Conservation (phyloP, 331 rosid genomes). For the Telfairia occidentalis region DNA sequence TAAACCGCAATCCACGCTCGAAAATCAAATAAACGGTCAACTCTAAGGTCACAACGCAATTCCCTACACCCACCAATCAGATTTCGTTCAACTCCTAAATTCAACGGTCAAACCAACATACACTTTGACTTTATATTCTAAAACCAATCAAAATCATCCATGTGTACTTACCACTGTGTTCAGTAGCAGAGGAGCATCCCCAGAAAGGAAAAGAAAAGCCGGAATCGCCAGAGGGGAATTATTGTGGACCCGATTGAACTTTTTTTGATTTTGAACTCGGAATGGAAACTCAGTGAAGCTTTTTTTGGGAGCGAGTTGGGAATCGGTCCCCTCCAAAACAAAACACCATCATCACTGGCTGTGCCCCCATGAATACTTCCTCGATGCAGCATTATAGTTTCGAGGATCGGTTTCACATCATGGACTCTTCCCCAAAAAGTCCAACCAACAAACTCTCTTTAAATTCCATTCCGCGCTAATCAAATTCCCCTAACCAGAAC, state of each 20-base stretch:
- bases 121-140: background rate
- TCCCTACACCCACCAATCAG: background rate
- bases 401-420: slow-evolving; percentile 11
- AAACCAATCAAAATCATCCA: background rate
- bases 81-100: background rate
- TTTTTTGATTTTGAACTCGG: too few species aligned
- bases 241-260: background rate
- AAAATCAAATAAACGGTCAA: background rate
- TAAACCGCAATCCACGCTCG: slow-evolving; percentile 9
- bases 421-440: slow-evolving; percentile 7
- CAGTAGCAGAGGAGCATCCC: background rate
- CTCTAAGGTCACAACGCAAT: background rate
- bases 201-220: background rate
- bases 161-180: background rate
- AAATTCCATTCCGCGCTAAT: background rate
- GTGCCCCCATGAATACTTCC: slow-evolving; percentile 4
- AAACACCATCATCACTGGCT: slow-evolving; percentile 14
- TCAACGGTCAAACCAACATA: background rate
- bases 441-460: slow-evolving; percentile 14
- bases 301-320: background rate
- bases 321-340: slow-evolving; percentile 13
- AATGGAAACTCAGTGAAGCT: background rate
- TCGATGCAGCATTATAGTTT: slow-evolving; percentile 8
- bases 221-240: background rate
- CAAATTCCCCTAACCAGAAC: background rate